Conservation (phyloP, 2,329 filamentous ascomycete species). For the Graphiopsis chlorocephala region DNA sequence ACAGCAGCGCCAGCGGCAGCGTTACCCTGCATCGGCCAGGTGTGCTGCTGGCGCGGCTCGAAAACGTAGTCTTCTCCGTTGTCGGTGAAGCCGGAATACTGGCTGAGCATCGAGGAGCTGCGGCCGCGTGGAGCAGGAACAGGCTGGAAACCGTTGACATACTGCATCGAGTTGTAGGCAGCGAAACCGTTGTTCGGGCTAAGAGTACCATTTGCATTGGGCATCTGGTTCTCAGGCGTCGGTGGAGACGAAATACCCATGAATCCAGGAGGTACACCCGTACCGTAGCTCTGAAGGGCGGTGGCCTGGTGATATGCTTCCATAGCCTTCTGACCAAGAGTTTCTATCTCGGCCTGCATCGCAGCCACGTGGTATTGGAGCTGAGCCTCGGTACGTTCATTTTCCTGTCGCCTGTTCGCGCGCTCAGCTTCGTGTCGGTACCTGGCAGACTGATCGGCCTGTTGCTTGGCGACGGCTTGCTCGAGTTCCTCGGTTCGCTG, state of each 20-base stretch:
- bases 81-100: constrained; percentile 52
- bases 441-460: constrained; percentile 42
- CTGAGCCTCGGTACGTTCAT: constrained; percentile 40
- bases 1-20: constrained; percentile 19
- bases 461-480: constrained; percentile 68
- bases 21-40: constrained; percentile 25
- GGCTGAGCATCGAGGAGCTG: constrained; percentile 53
- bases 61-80: constrained; percentile 30
- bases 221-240: constrained; percentile 61
- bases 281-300: constrained; percentile 28
- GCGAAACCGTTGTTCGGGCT: constrained; percentile 23
- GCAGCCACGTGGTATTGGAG: constrained; percentile 39
- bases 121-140: constrained; percentile 39
- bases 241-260: constrained; percentile 39
- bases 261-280: constrained; percentile 20
- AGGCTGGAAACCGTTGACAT: constrained; percentile 17
- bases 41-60: constrained; percentile 21
- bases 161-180: constrained; percentile 14
- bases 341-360: constrained; percentile 36
- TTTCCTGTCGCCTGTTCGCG: constrained; percentile 24
- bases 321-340: constrained; percentile 40
- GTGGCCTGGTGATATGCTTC: constrained; percentile 39
- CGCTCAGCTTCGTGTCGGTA: constrained; percentile 35
- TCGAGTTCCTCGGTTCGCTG: constrained; percentile 72
- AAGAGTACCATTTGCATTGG: constrained; percentile 45